phyloP scores from a whole-genome alignment of 2,329 filamentous ascomycete species.

The Lasiodiplodia hormozganensis region DNA sequence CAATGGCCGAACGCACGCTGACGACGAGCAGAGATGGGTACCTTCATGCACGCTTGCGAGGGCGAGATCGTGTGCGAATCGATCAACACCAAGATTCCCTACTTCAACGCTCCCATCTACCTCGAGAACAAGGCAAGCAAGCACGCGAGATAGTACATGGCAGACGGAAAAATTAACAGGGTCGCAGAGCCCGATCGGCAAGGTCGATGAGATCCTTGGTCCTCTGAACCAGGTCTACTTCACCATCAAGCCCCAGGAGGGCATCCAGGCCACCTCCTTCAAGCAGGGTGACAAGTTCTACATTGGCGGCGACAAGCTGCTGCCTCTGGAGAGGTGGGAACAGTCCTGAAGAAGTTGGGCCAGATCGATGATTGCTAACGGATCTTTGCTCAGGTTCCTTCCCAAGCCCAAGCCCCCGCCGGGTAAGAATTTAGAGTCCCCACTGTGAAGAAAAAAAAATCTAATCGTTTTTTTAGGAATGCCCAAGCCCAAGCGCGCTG shows the following conservation, averaged over 20 bases:
- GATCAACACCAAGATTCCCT: conserved; percentile 92
- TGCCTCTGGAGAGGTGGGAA: conserved; percentile 81
- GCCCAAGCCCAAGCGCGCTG: conserved; percentile 72
- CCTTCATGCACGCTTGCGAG: conserved; percentile 92
- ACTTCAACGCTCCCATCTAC: conserved; percentile 99
- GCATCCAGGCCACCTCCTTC: conserved; percentile 93
- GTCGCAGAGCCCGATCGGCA: conserved; percentile 79
- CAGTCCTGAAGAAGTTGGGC: conserved; percentile 1
- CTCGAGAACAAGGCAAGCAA: conserved; percentile 88
- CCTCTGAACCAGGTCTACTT: conserved; percentile 98
- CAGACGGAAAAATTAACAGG: conserved; percentile 34
- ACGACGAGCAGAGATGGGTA: conserved; percentile 77
- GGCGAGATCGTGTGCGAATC: conserved; percentile 98
- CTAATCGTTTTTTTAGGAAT: conserved; percentile 60
- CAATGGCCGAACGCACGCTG: conserved; percentile 19
- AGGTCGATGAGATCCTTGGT: conserved; percentile 97
- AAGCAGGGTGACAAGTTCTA: conserved; percentile 97
- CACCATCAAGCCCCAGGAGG: conserved; percentile 96
- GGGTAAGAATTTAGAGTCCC: conserved; percentile 45
- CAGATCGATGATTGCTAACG: conserved; percentile 34
- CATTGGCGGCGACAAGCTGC: conserved; percentile 91
- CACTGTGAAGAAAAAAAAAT: conserved; percentile 24
- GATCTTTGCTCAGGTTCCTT: conserved; percentile 69
- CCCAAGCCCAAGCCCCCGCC: conserved; percentile 84
- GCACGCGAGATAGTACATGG: conserved; percentile 28